Evolutionary conservation across 768 basidiomycete species (phyloP).

Genomic region (Goffeauzyma gilvescens): DNA sequence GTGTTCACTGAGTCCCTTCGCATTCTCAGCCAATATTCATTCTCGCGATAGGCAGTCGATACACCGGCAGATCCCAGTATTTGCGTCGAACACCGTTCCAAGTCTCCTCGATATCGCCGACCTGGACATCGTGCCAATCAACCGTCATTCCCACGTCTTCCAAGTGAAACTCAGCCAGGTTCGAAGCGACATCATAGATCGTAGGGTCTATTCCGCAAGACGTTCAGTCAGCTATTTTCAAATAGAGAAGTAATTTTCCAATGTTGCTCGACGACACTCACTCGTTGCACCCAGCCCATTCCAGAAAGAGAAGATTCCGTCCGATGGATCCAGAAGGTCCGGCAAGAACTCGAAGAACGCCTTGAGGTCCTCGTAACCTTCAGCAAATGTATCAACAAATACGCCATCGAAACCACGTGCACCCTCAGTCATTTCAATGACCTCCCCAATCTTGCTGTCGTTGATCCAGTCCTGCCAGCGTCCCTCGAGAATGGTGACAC

Average conservation of each 20-base stretch:
- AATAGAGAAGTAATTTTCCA: not conserved
- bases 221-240: not conserved
- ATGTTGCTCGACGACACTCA: constrained; percentile 31
- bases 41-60: constrained; percentile 38
- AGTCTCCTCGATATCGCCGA: constrained; percentile 41
- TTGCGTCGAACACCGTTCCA: constrained; percentile 43
- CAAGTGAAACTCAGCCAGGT: constrained; percentile 66
- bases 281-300: constrained; percentile 92
- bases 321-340: constrained; percentile 51
- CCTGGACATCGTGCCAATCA: constrained; percentile 63
- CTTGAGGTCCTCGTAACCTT: constrained; percentile 58
- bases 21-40: too few species aligned
- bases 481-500: constrained; percentile 65
- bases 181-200: constrained; percentile 82
- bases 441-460: constrained; percentile 21
- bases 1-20: too few species aligned
- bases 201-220: constrained; percentile 44
- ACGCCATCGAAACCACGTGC: constrained; percentile 55
- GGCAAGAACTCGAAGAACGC: constrained; percentile 66
- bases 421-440: constrained; percentile 12
- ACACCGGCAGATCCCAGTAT: constrained; percentile 42
- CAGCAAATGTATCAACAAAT: constrained; percentile 87
- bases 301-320: constrained; percentile 82
- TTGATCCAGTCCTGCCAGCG: constrained; percentile 69
- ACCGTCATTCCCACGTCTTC: constrained; percentile 61